These are phyloP conservation scores for Haematococcus lacustris DNA, from an alignment of 139 green algal species.

Conservation along the genomic window DNA sequence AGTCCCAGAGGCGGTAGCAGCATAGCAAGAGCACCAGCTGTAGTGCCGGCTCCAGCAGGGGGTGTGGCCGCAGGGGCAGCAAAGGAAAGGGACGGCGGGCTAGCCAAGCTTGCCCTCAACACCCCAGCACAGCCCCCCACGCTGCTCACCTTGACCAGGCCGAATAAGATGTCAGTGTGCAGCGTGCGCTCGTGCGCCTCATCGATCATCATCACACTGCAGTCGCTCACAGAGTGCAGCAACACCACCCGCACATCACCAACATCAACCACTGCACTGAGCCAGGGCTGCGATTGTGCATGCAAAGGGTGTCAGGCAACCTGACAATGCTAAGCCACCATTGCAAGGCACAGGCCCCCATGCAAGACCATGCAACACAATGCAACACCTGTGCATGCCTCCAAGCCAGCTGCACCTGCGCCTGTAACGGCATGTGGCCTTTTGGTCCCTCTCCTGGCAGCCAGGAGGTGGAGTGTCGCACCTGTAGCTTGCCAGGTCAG, in stretches of 20 bases:
- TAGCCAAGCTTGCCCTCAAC: background rate
- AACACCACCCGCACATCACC: background rate
- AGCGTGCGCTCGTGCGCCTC: conserved; percentile 97
- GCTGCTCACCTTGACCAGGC: conserved; percentile 80
- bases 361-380: background rate
- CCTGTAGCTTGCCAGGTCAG: conserved; percentile 84
- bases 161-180: conserved; percentile 96
- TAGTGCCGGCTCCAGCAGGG: background rate
- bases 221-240: background rate
- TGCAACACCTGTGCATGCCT: background rate
- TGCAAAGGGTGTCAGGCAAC: no score
- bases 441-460: background rate
- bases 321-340: no score
- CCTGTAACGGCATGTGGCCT: background rate
- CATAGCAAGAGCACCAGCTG: background rate
- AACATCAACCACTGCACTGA: background rate
- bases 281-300: no score
- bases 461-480: conserved; percentile 2
- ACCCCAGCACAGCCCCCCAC: background rate
- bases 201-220: conserved; percentile 86
- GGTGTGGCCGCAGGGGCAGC: background rate
- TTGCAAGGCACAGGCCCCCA: no score
- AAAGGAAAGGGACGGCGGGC: background rate
- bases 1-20: background rate
- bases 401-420: background rate